phyloP scores from a whole-genome alignment of 306 rosid genomes.

The Quillaja saponaria region DNA sequence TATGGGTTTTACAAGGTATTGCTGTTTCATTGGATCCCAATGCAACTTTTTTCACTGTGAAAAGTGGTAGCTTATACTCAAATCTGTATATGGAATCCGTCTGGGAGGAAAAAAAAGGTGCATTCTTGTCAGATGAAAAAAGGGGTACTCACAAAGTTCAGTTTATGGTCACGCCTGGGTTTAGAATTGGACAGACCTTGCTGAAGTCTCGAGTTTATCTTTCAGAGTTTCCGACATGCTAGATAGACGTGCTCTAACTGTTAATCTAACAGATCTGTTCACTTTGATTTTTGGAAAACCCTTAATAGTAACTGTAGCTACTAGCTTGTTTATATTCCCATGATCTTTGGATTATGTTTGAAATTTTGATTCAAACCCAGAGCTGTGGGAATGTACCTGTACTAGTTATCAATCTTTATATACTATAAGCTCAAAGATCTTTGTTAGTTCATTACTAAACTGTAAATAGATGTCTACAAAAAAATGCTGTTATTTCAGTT shows the following conservation, averaged over 20 bases:
- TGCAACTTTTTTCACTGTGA: conserved; percentile 54
- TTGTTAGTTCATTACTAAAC: conserved; percentile 28
- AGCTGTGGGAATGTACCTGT: conserved; percentile 33
- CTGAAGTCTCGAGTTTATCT: conserved; percentile 71
- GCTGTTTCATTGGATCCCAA: conserved; percentile 53
- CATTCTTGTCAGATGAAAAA: conserved; percentile 24
- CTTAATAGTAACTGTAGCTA: conserved; percentile 30
- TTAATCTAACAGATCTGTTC: conserved; percentile 33
- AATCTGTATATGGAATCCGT: conserved; percentile 67
- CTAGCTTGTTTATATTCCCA: conserved; percentile 10
- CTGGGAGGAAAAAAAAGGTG: conserved; percentile 38
- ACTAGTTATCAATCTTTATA: conserved; percentile 27
- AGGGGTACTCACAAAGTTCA: conserved; percentile 40
- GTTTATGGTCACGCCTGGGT: conserved; percentile 86
- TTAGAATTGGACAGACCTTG: conserved; percentile 49
- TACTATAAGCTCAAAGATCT: conserved; percentile 15
- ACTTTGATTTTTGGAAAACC: conserved; percentile 29
- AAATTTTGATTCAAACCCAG: neutral
- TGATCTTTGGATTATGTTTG: conserved; percentile 2
- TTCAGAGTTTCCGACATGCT: conserved; percentile 35
- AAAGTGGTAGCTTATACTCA: conserved; percentile 56
- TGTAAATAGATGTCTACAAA: conserved; percentile 30
- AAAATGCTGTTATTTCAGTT: neutral
- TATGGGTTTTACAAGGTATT: conserved; percentile 68
- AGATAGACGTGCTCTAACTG: conserved; percentile 38